Evolutionary conservation across 2,329 filamentous ascomycete species (phyloP), one percentile per base, ranked within the genome.

Genomic region (Penicillium concentricum): DNA sequence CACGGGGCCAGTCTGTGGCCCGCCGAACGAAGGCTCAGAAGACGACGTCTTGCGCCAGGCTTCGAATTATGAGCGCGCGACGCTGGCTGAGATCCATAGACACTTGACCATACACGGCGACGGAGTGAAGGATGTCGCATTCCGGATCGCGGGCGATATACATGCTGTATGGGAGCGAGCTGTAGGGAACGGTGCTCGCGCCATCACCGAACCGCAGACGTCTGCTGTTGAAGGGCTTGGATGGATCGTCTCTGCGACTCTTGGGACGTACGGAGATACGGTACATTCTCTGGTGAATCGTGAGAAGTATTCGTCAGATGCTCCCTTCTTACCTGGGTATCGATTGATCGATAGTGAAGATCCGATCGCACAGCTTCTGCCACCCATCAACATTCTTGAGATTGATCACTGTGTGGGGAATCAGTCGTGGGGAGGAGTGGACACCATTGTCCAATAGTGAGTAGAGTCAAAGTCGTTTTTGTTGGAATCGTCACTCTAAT

Each of bases 331-430:
- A 32, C 91, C 91, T 0, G 90, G 90, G 9, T 96, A 87, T 79
- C 81, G 83, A 41, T 72, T 82, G 1, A 80, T 84, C 48, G 73
- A 66, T 2, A 61, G 65, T 8, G 59, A 60, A 15, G 82, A 84
- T 61, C 74, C 79, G 0, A 70, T 82, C 22, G 69, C 72, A 34
- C 60, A 66, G 18, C 64, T 68, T 39, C 78, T 89, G 4, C 90
- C 91, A 0, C 62, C 76, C 0, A 82, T 95, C n/a, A 74, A 80
- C 8, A 82, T 96, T 48, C 81, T 84, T 57, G 87, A 87, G 66
- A 91, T 96, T 75, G 92, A 96, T 76, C 92, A 96, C 81, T 96
- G 92, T 77, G 92, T 96, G 66, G 92, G 92, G 67, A 96, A 96
- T 81, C 92, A 96, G 79, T 87, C 90, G 74, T 96, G 92, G 92